Conservation (phyloP, 331 rosid species). For the Telfairia occidentalis region DNA sequence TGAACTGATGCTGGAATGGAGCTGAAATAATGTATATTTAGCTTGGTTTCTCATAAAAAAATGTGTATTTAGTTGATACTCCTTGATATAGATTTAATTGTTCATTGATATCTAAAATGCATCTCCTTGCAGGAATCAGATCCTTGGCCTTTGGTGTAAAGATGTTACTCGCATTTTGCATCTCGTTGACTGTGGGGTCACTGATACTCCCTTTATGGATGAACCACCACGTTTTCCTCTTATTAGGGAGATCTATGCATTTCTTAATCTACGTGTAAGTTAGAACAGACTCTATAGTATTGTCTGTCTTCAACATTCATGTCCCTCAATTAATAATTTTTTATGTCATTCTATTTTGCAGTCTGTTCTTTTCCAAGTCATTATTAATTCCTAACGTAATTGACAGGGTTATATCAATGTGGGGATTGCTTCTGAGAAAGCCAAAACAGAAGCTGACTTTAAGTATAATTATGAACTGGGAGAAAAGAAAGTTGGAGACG, state of each 20-base stretch:
- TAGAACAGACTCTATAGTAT: constrained; percentile 8
- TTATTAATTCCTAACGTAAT: constrained; percentile 12
- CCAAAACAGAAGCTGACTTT: constrained; percentile 37
- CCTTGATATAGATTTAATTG: not conserved
- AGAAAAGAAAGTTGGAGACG: constrained; percentile 48
- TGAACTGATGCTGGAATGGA: not conserved
- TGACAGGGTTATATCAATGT: constrained; percentile 85
- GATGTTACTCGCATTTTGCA: constrained; percentile 87
- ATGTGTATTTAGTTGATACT: not conserved
- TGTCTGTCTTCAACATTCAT: not conserved
- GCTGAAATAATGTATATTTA: not conserved
- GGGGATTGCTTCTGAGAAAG: constrained; percentile 87
- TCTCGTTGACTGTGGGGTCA: constrained; percentile 80
- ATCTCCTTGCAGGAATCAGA: constrained; percentile 67
- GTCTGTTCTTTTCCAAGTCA: constrained; percentile 10
- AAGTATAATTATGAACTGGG: constrained; percentile 47
- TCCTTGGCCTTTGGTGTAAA: constrained; percentile 76
- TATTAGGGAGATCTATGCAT: constrained; percentile 73
- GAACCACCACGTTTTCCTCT: constrained; percentile 54
- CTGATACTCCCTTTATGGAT: constrained; percentile 33
- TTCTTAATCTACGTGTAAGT: constrained; percentile 91
- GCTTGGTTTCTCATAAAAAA: no score
- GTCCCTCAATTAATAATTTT: constrained; percentile 6
- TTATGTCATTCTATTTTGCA: constrained; percentile 3
- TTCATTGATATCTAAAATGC: constrained; percentile 1